Evolutionary conservation across 768 basidiomycete genomes (phyloP), one percentile per base, ranked within the genome.

Genomic region (Mycena leptocephala): DNA sequence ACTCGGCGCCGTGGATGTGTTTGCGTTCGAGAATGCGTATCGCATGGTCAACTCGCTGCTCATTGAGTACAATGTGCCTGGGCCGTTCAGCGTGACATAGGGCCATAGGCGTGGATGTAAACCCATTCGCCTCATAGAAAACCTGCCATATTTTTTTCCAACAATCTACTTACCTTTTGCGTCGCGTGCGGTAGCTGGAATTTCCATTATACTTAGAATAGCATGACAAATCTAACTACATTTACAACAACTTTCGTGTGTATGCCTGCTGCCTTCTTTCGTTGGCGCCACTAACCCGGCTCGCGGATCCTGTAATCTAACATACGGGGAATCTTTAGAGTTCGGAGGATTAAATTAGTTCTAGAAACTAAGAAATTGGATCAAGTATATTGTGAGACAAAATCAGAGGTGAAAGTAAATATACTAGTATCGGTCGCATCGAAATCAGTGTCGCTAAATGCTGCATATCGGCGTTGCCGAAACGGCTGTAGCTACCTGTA

Each of bases 51-150:
- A 63, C 37, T 5, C 61, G 61, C 61, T 63, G 61, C 61, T 16
- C 61, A 43, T 63, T 39, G 61, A 63, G 61, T 63, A 63, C 61
- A 26, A 63, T 63, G 51, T 53, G 51, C 51, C n/a, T 53, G 51
- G 51, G 16, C 51, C 51, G 51, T 53, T 53, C 51, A 37, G 59
- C 35, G 37, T 63, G 62, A 6, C 39, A 43, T 43, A 43, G 37
- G 59, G 62, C 3, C 39, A 63, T 43, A 48, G 37, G 59, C 59
- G 39, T 63, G 62, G 39, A 26, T 63, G 62, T 63, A 63, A 43
- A 39, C 39, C 62, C 24, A 30, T 63, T 63, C 62, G 22, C 39
- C 62, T 18, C 39, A 58, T 32, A 58, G 20, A 30, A 32, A 58
- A 58, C 56, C 56, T 58, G 56, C 32, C 56, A 30, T 58, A 58